Evolutionary conservation across 768 basidiomycete genomes (phyloP).

Genomic region (Lenzites betulinus): DNA sequence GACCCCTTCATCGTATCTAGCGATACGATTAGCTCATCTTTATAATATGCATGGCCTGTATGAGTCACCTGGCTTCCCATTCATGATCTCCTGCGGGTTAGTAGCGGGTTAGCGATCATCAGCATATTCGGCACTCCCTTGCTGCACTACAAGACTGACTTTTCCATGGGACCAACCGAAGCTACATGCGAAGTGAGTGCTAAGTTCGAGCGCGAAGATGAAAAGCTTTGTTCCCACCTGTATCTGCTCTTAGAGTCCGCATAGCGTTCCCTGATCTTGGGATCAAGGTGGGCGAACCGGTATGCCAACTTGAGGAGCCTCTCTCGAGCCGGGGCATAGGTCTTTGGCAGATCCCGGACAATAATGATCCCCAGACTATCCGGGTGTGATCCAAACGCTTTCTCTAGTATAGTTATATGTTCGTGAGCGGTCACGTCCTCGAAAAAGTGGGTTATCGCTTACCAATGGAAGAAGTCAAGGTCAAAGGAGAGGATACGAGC

Average conservation of each 20-base stretch:
- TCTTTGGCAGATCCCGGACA: conserved; percentile 74
- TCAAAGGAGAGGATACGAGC: conserved; percentile 53
- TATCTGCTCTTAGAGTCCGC: conserved; percentile 73
- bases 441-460: conserved; percentile 6
- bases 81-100: conserved; percentile 82
- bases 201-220: neutral
- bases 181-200: conserved; percentile 36
- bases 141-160: conserved; percentile 36
- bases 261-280: conserved; percentile 68
- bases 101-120: too few species aligned
- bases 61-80: conserved; percentile 74
- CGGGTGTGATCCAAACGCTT: conserved; percentile 81
- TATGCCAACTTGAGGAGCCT: conserved; percentile 74
- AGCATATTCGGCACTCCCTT: too few species aligned
- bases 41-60: neutral
- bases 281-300: conserved; percentile 72
- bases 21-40: neutral
- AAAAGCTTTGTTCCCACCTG: conserved; percentile 47
- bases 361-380: conserved; percentile 80
- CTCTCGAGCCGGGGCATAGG: conserved; percentile 65
- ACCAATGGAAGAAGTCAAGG: conserved; percentile 66
- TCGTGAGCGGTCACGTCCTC: neutral
- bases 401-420: conserved; percentile 44
- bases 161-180: conserved; percentile 99
- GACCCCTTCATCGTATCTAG: conserved; percentile 89